Conservation (phyloP, 2,329 filamentous ascomycete species). For the Dothideomycetes sp. region DNA sequence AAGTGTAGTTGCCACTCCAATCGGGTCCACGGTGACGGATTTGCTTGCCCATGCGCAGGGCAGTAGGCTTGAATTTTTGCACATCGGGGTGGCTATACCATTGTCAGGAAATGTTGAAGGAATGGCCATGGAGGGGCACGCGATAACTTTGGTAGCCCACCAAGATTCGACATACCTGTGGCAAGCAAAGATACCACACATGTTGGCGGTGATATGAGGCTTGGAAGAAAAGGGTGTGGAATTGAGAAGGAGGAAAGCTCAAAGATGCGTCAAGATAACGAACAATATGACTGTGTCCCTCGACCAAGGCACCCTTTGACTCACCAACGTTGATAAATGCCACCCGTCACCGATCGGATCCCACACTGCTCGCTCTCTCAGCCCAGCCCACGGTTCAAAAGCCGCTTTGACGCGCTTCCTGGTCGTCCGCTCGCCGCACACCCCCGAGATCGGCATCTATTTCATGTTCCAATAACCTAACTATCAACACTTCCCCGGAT, state of each 20-base stretch:
- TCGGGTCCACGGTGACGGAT: slow-evolving; percentile 94
- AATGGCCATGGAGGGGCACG: slow-evolving; percentile 18
- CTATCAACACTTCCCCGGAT: no score
- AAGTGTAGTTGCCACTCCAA: slow-evolving; percentile 79
- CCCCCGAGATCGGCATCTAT: no score
- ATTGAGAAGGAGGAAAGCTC: background rate
- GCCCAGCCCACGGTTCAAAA: no score
- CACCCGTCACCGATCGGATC: no score
- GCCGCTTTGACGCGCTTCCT: no score
- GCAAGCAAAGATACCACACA: slow-evolving; percentile 97
- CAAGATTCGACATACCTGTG: slow-evolving; percentile 54
- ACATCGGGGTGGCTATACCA: slow-evolving; percentile 71
- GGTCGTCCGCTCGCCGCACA: no score
- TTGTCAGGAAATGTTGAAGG: slow-evolving; percentile 9
- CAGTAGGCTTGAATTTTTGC: slow-evolving; percentile 90
- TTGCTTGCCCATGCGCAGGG: slow-evolving; percentile 89
- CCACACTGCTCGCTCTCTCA: no score
- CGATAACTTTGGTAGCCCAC: background rate
- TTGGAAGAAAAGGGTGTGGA: no score
- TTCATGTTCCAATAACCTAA: no score
- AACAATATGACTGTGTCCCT: no score
- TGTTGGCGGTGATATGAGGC: no score
- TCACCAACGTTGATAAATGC: no score
- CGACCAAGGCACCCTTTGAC: slow-evolving; percentile 8
- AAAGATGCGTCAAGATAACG: background rate